Evolutionary conservation across 306 rosid species (phyloP), one percentile per base, ranked within the genome.

Genomic region (Potentilla sterilis): DNA sequence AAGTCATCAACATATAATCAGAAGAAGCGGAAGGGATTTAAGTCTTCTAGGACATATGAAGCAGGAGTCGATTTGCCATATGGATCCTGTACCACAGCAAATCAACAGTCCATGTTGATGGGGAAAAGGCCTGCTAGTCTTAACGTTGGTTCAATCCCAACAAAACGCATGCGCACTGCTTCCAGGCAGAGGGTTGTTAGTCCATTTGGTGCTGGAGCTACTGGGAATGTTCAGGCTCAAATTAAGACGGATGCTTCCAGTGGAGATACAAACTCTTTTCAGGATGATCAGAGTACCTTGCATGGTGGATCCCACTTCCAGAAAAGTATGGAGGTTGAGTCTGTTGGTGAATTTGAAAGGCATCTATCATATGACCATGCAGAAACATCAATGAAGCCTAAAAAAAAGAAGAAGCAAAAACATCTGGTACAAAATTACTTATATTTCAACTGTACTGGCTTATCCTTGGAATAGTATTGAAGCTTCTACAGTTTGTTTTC

Each of bases 191-290:
- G 99, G 88, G 88, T 90, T 80, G 70, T 83, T 55, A 88, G 92
- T 90, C 97, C 97, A 77, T 90, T 86, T 78, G 52, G 91, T 75
- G 80, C 70, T 67, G 80, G 89, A 73, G 83, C 82, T 83, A 54
- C 85, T 77, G 93, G 89, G 81, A 80, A 82, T 74, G 43, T 74
- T 57, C 94, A 89, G 77, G 82, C 87, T 83, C 96, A 82, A 83
- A 84, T 83, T 69, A 96, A 88, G 87, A 85, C 93, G 59, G 99
- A 96, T 80, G 99, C 97, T 87, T 96, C 98, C 28, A 96, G 99
- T 74, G 99, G 99, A 54, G 99, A 96, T 83, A 90, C 99, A 38
- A 92, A 86, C 85, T 96, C 99, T 79, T 92, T 88, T 85, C 99
- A 89, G 82, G 99, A 96, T 81, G 99, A 96, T 82, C 97, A 92